Percentiles rank a stretch among this genome's conserved stretches.
These are phyloP conservation scores for Auricularia sp. DNA, from an alignment of 768 basidiomycete species.

Conservation along the genomic window DNA sequence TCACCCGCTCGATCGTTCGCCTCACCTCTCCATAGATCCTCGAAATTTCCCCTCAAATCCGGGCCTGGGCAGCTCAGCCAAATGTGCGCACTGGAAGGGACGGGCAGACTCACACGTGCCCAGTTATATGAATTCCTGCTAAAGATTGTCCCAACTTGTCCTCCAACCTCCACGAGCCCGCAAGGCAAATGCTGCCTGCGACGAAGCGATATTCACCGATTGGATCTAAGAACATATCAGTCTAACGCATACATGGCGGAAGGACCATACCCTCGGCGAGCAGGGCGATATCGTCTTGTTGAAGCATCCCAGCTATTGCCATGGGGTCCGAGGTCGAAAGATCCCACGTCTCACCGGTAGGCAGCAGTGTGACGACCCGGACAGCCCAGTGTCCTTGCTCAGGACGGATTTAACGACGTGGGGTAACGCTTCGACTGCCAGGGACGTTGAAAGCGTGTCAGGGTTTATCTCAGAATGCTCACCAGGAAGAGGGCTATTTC, in stretches of 20 bases:
- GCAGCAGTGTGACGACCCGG: slow-evolving; percentile 39
- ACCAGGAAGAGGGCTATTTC: not conserved
- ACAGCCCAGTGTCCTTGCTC: slow-evolving; percentile 34
- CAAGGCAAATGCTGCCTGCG: slow-evolving; percentile 55
- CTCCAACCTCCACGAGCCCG: slow-evolving; percentile 64
- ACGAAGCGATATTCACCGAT: slow-evolving; percentile 70
- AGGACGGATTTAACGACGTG: not conserved
- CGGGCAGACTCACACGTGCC: slow-evolving; percentile 43
- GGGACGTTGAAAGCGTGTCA: not conserved
- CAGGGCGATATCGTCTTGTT: slow-evolving; percentile 22
- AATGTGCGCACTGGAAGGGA: slow-evolving; percentile 38
- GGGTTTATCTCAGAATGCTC: not conserved
- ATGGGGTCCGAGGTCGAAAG: slow-evolving; percentile 48
- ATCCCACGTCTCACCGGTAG: slow-evolving; percentile 38
- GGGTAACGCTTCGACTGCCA: not conserved
- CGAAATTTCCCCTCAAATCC: not conserved
- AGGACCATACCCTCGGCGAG: slow-evolving; percentile 15
- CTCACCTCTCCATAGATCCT: not conserved
- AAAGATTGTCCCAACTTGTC: slow-evolving; percentile 68
- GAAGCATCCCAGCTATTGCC: slow-evolving; percentile 53
- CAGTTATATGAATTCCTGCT: slow-evolving; percentile 60
- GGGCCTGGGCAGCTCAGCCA: not conserved
- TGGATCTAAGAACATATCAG: slow-evolving; percentile 28
- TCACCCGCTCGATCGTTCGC: slow-evolving; percentile 31
- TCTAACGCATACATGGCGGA: not conserved